These are phyloP conservation scores for Hevea brasiliensis DNA, from an alignment of 345 rosid species.

Conservation along the genomic window DNA sequence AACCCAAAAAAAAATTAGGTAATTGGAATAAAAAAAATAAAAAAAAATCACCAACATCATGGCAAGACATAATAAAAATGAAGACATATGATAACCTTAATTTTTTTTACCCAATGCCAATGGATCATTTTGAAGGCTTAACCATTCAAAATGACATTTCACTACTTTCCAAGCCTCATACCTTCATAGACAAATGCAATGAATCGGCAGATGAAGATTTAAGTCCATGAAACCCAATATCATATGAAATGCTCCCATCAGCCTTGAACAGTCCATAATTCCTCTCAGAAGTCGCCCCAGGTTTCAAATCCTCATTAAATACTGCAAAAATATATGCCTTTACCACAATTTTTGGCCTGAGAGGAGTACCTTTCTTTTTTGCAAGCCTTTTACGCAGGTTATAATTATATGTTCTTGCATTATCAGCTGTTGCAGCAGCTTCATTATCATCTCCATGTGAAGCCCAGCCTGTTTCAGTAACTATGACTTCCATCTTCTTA, in stretches of 20 bases:
- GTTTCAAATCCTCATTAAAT: conserved; percentile 78
- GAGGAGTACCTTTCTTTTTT: conserved; percentile 91
- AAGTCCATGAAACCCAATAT: conserved; percentile 78
- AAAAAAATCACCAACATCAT: background rate
- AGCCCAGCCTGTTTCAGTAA: conserved; percentile 98
- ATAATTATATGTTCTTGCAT: conserved; percentile 87
- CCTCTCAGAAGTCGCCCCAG: conserved; percentile 88
- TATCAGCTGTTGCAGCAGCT: conserved; percentile 74
- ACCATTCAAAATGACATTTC: conserved; percentile 14
- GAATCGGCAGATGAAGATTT: conserved; percentile 64
- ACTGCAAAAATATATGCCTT: conserved; percentile 89
- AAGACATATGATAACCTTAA: background rate
- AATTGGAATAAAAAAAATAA: background rate
- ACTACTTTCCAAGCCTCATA: conserved; percentile 34
- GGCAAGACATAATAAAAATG: background rate
- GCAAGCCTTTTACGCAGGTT: conserved; percentile 93
- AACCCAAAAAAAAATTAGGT: background rate
- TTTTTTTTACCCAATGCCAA: background rate
- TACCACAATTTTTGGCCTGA: conserved; percentile 65
- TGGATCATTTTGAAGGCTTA: no score
- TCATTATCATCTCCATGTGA: conserved; percentile 80
- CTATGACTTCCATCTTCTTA: conserved; percentile 79
- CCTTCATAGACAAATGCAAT: conserved; percentile 53
- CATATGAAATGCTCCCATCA: conserved; percentile 84
- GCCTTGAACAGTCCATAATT: conserved; percentile 91